Evolutionary conservation across 345 rosid genomes (phyloP), one percentile per base, ranked within the genome.

Genomic region (Turritis glabra): DNA sequence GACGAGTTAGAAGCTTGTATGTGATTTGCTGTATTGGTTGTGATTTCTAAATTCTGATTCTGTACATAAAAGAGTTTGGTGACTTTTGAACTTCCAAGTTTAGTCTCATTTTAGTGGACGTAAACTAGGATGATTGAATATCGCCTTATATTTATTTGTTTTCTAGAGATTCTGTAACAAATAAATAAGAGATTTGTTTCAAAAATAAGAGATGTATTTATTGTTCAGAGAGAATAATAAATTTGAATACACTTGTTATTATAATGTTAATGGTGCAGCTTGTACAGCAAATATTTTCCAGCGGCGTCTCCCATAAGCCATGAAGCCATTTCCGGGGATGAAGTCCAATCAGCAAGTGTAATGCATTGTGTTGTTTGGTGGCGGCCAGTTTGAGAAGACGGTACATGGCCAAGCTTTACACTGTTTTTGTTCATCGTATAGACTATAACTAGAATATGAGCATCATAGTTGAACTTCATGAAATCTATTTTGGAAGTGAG

Each of bases 271-370:
- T 52, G 57, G 25, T 52, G 29, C 57, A 1, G 57, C 25, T 52
- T 25, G 10, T 85, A 90, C 12, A 93, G 50, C 71, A 93, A 56
- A 38, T 88, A 92, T 77, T 89, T 86, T 26, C 96, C 92, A 3
- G 89, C 86, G 19, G 93, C 88, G 77, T 88, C 89, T 44, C 91
- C 97, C 44, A 89, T 82, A 4, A 4, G 91, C 98, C 90, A 89
- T 84, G 81, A 91, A 91, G 32, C 98, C 94, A 71, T 96, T 86
- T 33, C 90, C 91, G 2, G 94, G 96, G 67, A 92, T 91, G 80
- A 89, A 86, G 78, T 93, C 96, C 83, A 90, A 17, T 58, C 93
- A 85, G 5, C 88, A 84, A 35, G 96, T 92, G 73, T 84, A 86
- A 25, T 83, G 85, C 43, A 89, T 40, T 13, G 77, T 73, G 22